Conservation (phyloP, 75 land plant species). For the Isoetes taiwanensis region DNA sequence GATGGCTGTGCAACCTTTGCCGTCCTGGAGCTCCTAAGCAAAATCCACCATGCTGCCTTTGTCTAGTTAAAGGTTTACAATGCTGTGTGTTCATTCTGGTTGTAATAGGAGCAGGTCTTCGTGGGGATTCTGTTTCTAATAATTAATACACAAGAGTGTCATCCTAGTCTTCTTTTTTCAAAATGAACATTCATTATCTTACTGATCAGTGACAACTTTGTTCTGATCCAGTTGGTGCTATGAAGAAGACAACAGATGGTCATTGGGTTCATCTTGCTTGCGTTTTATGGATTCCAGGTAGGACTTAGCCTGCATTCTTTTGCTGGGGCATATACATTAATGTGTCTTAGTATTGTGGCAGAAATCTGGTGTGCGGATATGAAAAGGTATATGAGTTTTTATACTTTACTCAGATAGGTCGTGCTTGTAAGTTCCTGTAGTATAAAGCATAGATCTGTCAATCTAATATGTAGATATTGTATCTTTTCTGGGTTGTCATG, state of each 20-base stretch:
- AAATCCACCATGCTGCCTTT: conserved; percentile 78
- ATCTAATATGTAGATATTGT: too few species aligned
- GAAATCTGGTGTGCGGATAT: conserved; percentile 83
- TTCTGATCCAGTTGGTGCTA: conserved; percentile 71
- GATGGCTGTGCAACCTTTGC: conserved; percentile 92
- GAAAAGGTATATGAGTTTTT: conserved; percentile 48
- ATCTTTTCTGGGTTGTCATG: neutral
- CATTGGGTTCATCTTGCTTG: conserved; percentile 97
- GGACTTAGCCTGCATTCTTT: neutral
- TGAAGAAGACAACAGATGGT: conserved; percentile 88
- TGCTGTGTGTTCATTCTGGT: neutral
- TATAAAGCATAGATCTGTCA: too few species aligned
- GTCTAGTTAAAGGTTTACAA: conserved; percentile 70
- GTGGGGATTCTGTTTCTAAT: too few species aligned
- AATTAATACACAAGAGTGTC: too few species aligned
- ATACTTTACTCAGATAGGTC: too few species aligned
- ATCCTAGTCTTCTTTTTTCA: neutral
- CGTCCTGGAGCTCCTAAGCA: conserved; percentile 57
- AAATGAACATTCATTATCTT: too few species aligned
- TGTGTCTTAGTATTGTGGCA: conserved; percentile 16
- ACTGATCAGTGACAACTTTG: too few species aligned
- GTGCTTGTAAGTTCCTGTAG: too few species aligned
- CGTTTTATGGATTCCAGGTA: conserved; percentile 99
- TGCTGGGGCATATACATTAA: too few species aligned
- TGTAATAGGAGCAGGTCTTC: too few species aligned